Conservation (phyloP, 345 rosid species). For the Kandelia obovata region DNA sequence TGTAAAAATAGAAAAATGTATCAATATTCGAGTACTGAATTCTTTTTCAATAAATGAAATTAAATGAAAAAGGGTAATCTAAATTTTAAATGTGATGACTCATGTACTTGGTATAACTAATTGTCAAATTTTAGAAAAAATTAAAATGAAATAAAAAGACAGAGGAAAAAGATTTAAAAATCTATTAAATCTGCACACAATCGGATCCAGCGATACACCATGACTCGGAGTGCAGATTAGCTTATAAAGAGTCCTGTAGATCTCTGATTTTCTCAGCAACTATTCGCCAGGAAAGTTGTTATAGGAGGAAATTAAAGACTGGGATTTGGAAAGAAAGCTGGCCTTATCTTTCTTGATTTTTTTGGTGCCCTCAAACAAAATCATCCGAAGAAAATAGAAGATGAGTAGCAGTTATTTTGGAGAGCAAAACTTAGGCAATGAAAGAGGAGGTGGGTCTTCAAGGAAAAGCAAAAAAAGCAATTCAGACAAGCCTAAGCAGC, state of each 20-base stretch:
- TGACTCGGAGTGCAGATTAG: conserved; percentile 40
- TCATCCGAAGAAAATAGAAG: conserved; percentile 11
- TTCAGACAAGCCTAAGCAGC: conserved; percentile 84
- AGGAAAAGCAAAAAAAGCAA: conserved; percentile 68
- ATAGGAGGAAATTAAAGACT: conserved; percentile 8
- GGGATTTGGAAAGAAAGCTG: conserved; percentile 30
- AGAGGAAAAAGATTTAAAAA: conserved; percentile 60
- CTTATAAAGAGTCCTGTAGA: conserved; percentile 43
- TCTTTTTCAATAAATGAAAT: no score
- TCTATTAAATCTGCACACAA: conserved; percentile 63
- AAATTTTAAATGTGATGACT: no score
- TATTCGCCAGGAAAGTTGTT: conserved; percentile 11
- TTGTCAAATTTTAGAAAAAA: no score
- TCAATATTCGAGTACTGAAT: no score
- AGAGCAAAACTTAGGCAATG: conserved; percentile 57
- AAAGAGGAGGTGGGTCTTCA: conserved; percentile 48
- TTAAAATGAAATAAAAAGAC: no score
- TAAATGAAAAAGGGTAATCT: no score
- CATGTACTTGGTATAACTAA: no score
- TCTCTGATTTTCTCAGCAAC: conserved; percentile 39
- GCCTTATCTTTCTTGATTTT: conserved; percentile 17
- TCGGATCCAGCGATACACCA: conserved; percentile 95
- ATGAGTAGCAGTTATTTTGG: conserved; percentile 80
- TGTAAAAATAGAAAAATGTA: no score
- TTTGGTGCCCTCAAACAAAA: background rate